Conservation (phyloP, 192 early-diverging fungal species). For the Backusella parvicylindrica region DNA sequence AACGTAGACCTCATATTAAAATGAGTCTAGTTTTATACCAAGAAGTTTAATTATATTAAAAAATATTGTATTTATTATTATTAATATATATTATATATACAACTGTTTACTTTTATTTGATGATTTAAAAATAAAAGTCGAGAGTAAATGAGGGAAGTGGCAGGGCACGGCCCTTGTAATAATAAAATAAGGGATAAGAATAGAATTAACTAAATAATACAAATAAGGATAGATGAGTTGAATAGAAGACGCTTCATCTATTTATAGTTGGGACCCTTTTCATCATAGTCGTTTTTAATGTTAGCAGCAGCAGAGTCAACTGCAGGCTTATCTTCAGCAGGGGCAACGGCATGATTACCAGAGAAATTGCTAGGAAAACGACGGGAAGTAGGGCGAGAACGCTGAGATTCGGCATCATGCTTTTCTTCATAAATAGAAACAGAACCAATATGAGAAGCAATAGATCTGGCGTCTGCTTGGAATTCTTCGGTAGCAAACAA, state of each 20-base stretch:
- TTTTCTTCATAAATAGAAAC: constrained; percentile 22
- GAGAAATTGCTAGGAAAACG: constrained; percentile 25
- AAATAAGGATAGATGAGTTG: neutral
- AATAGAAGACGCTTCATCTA: neutral
- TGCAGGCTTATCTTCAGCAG: constrained; percentile 15
- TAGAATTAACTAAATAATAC: constrained; percentile 1
- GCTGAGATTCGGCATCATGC: constrained; percentile 24
- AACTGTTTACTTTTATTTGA: neutral
- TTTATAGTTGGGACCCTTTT: constrained; percentile 29
- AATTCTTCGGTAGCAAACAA: constrained; percentile 29
- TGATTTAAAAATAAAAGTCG: neutral
- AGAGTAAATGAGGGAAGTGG: neutral
- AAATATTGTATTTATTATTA: neutral
- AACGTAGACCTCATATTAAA: neutral
- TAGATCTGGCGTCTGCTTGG: constrained; percentile 26
- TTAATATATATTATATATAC: constrained; percentile 7
- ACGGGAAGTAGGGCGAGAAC: constrained; percentile 17
- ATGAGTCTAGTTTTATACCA: neutral
- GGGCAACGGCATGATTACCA: constrained; percentile 2
- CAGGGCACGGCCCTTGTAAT: constrained; percentile 6
- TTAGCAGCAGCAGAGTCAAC: constrained; percentile 22
- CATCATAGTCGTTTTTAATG: constrained; percentile 23
- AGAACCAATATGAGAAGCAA: constrained; percentile 28
- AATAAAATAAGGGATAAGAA: neutral
- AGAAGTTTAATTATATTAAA: neutral